Base-by-base conservation (phyloP, 805 yeast species). In the Jamesozyma lodderae region DNA sequence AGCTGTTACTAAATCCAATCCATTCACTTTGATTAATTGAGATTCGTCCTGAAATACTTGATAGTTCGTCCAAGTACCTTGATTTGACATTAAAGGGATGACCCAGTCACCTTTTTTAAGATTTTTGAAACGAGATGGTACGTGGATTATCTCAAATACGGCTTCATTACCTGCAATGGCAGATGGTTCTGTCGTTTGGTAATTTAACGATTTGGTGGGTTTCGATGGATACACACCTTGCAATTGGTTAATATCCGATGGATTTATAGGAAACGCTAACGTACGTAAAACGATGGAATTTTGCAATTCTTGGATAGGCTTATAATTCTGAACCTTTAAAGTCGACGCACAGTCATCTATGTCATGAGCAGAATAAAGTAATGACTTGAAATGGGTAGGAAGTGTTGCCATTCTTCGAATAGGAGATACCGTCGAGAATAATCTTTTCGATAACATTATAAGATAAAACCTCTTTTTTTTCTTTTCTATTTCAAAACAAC, bases 161-260 rank as follows among this genome's bases (percentile, higher is more conserved):
- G 96, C 97, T 62, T 90, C 98, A 57, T 92, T 92, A 38, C 98
- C 98, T 26, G 88, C 86, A 33, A 86, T 79, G 4, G 94, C 94
- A 7, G 76, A 64, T 3, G 94, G 88, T 30, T 70, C 73, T 3
- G 63, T 62, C 1, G 84, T 73, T 6, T 77, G 77, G 41, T 73
- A 76, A 34, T 61, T 75, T 36, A 59, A 66, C 16, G 58, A 65
- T 60, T 52, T 66, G 30, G 68, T 75, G 0, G 95, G 94, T 41
- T 69, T 73, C 9, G 86, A 73, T 1, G 95, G 94, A 49, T 88
- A 88, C 0, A 79, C 84, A 16, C 96, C 96, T 56, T 79, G 84
- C 43, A 70, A 67, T 59, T 87, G 96, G 53, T 81, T 81, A 55
- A 85, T 67, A 56, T 88, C 97, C 0, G 95, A 81, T 0, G 96